Evolutionary conservation across 176 grass and related monocot species (phyloP).

Genomic region (Lolium multiflorum): DNA sequence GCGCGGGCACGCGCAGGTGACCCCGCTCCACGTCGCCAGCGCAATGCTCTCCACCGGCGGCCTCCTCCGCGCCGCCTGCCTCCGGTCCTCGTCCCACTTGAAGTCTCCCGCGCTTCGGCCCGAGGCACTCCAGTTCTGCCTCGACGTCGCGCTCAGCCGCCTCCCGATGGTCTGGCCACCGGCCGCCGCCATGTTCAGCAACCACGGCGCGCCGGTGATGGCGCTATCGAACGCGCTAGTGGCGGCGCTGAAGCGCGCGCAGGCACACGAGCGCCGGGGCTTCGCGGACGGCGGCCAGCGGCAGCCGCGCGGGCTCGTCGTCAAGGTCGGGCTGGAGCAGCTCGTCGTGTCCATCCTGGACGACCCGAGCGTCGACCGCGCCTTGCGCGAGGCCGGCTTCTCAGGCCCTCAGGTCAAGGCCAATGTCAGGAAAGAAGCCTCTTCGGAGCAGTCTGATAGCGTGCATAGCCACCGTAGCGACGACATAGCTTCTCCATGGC

Average conservation of each 20-base stretch:
- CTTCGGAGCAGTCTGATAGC: neutral
- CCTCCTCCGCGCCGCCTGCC: slow-evolving; percentile 66
- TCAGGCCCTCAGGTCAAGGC: slow-evolving; percentile 73
- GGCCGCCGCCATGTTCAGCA: slow-evolving; percentile 26
- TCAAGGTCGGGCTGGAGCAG: slow-evolving; percentile 83
- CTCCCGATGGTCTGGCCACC: slow-evolving; percentile 51
- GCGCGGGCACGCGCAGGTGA: slow-evolving; percentile 70
- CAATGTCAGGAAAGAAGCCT: slow-evolving; percentile 57
- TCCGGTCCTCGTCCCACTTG: slow-evolving; percentile 50
- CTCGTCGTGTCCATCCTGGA: slow-evolving; percentile 87
- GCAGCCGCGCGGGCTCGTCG: slow-evolving; percentile 13
- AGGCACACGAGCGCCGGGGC: slow-evolving; percentile 19
- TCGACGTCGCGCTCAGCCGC: slow-evolving; percentile 77
- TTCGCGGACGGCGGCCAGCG: neutral
- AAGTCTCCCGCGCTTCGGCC: slow-evolving; percentile 55
- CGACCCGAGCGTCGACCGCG: slow-evolving; percentile 73
- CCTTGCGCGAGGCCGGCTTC: slow-evolving; percentile 87
- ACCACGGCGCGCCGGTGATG: slow-evolving; percentile 7
- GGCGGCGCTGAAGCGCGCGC: slow-evolving; percentile 68
- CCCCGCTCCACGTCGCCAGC: slow-evolving; percentile 72
- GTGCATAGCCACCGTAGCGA: neutral
- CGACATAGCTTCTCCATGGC: neutral
- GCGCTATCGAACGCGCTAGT: slow-evolving; percentile 83
- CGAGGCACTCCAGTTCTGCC: slow-evolving; percentile 76
- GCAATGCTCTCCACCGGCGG: slow-evolving; percentile 57